Percentiles rank a stretch among this genome's conserved stretches.
phyloP scores from a whole-genome alignment of 257 asterid genomes.

The Lithospermum erythrorhizon region DNA sequence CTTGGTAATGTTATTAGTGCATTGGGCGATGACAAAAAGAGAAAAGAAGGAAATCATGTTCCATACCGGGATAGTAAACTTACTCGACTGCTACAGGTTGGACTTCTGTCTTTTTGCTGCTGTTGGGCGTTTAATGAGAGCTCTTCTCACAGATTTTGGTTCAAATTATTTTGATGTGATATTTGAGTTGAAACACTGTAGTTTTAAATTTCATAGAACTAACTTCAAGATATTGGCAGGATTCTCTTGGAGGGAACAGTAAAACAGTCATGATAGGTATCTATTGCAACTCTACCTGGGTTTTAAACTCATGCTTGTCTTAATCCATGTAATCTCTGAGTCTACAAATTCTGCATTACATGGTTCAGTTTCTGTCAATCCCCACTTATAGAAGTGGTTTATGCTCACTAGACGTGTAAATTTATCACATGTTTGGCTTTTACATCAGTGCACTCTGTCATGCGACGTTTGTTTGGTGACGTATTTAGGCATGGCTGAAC shows the following conservation, averaged over 20 bases:
- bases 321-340: too few relatives aligned
- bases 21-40: slow-evolving; percentile 94
- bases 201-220: neutral
- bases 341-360: too few relatives aligned
- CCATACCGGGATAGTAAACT: slow-evolving; percentile 99
- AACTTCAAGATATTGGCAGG: slow-evolving; percentile 41
- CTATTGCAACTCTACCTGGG: slow-evolving; percentile 2
- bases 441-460: too few relatives aligned
- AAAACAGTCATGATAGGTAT: slow-evolving; percentile 97
- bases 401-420: too few relatives aligned
- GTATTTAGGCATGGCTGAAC: too few relatives aligned
- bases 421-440: too few relatives aligned
- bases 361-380: too few relatives aligned
- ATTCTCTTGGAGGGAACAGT: slow-evolving; percentile 99
- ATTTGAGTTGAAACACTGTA: neutral
- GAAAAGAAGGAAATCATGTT: slow-evolving; percentile 91
- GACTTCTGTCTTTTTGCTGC: slow-evolving; percentile 7
- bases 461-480: too few relatives aligned
- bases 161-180: neutral
- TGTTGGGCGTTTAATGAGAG: neutral
- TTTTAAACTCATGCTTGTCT: neutral
- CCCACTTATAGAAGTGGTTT: too few relatives aligned
- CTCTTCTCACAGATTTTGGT: neutral
- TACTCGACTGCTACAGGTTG: slow-evolving; percentile 95
- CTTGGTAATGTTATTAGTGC: slow-evolving; percentile 98